Evolutionary conservation across 148 eudicot species (phyloP).

Genomic region (Fagopyrum esculentum): DNA sequence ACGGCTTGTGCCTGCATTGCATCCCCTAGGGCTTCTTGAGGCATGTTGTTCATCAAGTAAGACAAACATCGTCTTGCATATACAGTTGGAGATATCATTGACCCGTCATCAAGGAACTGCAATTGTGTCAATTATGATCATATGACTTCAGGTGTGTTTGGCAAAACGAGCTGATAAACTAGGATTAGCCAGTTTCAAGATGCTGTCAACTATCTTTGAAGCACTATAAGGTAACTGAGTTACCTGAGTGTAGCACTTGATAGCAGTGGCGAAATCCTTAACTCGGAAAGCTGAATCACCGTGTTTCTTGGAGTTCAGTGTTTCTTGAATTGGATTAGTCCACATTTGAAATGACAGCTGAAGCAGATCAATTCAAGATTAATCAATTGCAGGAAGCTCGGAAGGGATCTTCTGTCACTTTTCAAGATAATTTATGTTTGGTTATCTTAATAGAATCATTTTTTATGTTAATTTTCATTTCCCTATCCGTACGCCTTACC

Average conservation of each 20-base stretch:
- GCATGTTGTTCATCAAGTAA: constrained; percentile 51
- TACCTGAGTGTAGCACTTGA: constrained; percentile 12
- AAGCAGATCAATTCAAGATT: background rate
- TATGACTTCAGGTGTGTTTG: background rate
- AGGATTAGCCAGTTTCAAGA: background rate
- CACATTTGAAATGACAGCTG: constrained; percentile 15
- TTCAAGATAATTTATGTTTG: background rate
- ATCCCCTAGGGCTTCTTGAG: constrained; percentile 58
- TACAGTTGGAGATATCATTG: constrained; percentile 64
- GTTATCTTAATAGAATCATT: too few relatives aligned
- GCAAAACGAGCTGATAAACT: background rate
- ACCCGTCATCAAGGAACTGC: constrained; percentile 44
- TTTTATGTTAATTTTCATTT: too few relatives aligned
- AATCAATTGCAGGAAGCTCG: background rate
- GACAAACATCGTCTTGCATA: constrained; percentile 52
- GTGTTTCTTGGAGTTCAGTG: constrained; percentile 11
- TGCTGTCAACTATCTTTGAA: background rate
- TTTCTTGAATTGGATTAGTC: constrained; percentile 15
- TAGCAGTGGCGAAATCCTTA: constrained; percentile 14
- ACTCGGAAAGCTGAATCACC: constrained; percentile 12
- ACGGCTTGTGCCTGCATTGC: constrained; percentile 59
- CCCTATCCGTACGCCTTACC: too few relatives aligned
- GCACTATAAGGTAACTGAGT: background rate
- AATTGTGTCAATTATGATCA: background rate
- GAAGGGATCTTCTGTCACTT: background rate